Percentiles rank a stretch among this genome's conserved stretches.
Evolutionary conservation across 345 rosid genomes (phyloP).

Genomic region (Bruguiera parviflora): DNA sequence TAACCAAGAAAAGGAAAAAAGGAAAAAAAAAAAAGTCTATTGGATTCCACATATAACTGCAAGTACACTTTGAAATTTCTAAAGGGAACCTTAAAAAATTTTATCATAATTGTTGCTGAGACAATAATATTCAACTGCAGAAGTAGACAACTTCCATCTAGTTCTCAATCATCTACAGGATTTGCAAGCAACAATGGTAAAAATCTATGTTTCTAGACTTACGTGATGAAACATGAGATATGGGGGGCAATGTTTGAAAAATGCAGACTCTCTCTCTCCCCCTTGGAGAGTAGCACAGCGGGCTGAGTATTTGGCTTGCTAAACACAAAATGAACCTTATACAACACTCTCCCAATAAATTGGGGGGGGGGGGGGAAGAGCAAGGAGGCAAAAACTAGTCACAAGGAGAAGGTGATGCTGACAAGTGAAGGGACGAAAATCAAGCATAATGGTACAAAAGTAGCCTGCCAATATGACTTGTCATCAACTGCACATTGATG

Average conservation of each 20-base stretch:
- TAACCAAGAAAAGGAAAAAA: too few species aligned
- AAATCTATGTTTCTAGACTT: too few species aligned
- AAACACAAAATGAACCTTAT: not conserved
- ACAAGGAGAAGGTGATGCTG: not conserved
- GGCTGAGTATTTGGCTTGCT: not conserved
- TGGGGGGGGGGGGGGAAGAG: too few species aligned
- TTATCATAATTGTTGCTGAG: not conserved
- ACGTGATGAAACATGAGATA: too few species aligned
- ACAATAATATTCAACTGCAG: not conserved
- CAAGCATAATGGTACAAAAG: not conserved
- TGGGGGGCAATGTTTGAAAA: too few species aligned
- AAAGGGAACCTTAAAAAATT: not conserved
- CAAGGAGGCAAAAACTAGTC: too few species aligned
- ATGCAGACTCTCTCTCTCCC: too few species aligned
- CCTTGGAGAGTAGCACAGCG: not conserved
- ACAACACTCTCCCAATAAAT: too few species aligned
- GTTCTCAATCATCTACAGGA: not conserved
- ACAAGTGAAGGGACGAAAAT: not conserved
- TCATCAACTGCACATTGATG: not conserved
- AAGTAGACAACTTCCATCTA: not conserved
- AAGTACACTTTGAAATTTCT: too few species aligned
- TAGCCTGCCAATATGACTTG: not conserved
- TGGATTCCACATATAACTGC: too few species aligned
- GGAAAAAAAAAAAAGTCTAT: too few species aligned
- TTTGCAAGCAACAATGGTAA: not conserved